Evolutionary conservation across 805 yeast genomes (phyloP).

Genomic region (Pichia scutulata): DNA sequence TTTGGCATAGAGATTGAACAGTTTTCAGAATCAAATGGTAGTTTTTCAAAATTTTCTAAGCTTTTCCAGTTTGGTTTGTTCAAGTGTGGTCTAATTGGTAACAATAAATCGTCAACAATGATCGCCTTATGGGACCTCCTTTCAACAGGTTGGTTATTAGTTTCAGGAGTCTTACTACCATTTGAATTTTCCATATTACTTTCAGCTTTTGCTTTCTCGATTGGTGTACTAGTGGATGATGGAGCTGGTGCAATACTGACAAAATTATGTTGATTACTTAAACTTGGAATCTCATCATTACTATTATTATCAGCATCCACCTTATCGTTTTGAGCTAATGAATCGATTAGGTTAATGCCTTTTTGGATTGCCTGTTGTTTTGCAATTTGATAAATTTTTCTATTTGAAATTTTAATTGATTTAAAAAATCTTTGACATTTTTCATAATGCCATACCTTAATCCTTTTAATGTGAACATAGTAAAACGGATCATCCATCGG

Average conservation of each 20-base stretch:
- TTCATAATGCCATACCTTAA: slow-evolving; percentile 54
- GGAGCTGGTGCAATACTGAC: slow-evolving; percentile 11
- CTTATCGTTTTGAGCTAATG: neutral
- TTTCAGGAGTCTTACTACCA: neutral
- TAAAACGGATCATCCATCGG: slow-evolving; percentile 39
- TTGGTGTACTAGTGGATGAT: neutral
- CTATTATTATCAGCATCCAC: neutral
- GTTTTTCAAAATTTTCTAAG: slow-evolving; percentile 18
- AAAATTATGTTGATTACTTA: neutral
- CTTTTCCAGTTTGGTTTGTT: slow-evolving; percentile 22
- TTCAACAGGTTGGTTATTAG: neutral
- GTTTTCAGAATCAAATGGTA: slow-evolving; percentile 4
- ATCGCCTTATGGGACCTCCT: slow-evolving; percentile 7
- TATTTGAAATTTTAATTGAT: slow-evolving; percentile 37
- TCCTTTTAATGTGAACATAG: slow-evolving; percentile 36
- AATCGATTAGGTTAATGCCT: neutral
- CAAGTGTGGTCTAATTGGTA: slow-evolving; percentile 20
- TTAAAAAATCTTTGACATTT: slow-evolving; percentile 49
- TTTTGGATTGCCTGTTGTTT: slow-evolving; percentile 9
- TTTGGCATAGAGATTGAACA: slow-evolving; percentile 23
- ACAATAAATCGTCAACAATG: slow-evolving; percentile 26
- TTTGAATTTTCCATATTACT: neutral
- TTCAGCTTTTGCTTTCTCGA: neutral
- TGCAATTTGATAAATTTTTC: slow-evolving; percentile 28
- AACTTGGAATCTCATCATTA: neutral